Percentiles rank a stretch among this genome's conserved stretches.
phyloP scores from a whole-genome alignment of 2,329 filamentous ascomycete genomes.

The Exophiala sp. region DNA sequence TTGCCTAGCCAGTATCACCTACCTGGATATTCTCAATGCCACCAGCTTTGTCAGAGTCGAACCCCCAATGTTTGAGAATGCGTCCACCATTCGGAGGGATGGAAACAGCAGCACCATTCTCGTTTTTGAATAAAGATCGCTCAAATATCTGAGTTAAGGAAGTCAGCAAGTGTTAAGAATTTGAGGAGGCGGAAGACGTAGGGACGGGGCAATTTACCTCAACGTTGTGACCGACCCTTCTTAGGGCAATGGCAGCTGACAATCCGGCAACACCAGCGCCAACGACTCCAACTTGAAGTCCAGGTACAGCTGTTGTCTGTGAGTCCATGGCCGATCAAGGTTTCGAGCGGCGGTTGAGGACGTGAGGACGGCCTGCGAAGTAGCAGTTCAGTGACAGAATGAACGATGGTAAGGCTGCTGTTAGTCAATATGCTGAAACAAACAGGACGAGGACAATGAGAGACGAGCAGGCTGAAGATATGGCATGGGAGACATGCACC shows the following conservation, averaged over 20 bases:
- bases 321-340: neutral
- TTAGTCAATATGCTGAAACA: no score
- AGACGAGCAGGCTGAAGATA: no score
- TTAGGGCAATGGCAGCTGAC: slow-evolving; percentile 33
- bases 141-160: slow-evolving; percentile 31
- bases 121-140: slow-evolving; percentile 33
- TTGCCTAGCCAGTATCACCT: neutral
- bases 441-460: no score
- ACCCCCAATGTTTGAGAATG: slow-evolving; percentile 31
- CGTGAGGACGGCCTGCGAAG: no score
- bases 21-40: slow-evolving; percentile 28
- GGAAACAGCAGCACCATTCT: slow-evolving; percentile 35
- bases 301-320: neutral
- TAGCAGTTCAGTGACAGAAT: no score
- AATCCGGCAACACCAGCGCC: slow-evolving; percentile 37
- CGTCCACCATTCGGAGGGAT: slow-evolving; percentile 34
- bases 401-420: neutral
- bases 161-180: neutral
- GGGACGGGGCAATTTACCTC: slow-evolving; percentile 25
- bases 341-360: no score
- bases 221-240: slow-evolving; percentile 34
- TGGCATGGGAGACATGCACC: no score
- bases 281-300: slow-evolving; percentile 29
- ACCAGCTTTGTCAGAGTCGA: slow-evolving; percentile 27
- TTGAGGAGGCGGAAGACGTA: neutral